Evolutionary conservation across 1,284 basidiomycete species (phyloP).

Genomic region (Cryptococcus neoformans): DNA sequence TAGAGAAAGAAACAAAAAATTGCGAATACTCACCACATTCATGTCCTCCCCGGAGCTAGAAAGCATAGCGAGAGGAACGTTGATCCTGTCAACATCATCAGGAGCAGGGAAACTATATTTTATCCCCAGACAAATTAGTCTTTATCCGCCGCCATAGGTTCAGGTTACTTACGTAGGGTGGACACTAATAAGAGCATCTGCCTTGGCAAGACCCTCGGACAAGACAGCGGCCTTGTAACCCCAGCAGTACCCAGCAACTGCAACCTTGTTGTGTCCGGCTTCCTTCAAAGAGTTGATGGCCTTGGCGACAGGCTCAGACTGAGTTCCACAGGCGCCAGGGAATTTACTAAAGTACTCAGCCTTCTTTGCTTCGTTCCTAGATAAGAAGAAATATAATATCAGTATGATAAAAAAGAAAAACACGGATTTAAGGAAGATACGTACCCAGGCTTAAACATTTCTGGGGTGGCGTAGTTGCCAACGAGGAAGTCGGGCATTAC

Average conservation of each 20-base stretch:
- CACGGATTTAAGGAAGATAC: neutral
- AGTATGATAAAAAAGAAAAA: neutral
- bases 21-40: slow-evolving; percentile 28
- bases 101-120: slow-evolving; percentile 37
- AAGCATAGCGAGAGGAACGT: slow-evolving; percentile 48
- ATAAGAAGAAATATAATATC: neutral
- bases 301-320: slow-evolving; percentile 34
- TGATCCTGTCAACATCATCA: slow-evolving; percentile 46
- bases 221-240: slow-evolving; percentile 39
- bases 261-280: slow-evolving; percentile 40
- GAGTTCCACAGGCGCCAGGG: slow-evolving; percentile 34
- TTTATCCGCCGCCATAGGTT: neutral
- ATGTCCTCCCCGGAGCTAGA: slow-evolving; percentile 51
- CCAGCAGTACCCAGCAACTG: slow-evolving; percentile 50
- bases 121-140: neutral
- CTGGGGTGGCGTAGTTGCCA: slow-evolving; percentile 43
- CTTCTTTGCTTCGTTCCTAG: slow-evolving; percentile 18
- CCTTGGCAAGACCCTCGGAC: slow-evolving; percentile 19
- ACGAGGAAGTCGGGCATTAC: slow-evolving; percentile 52
- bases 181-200: slow-evolving; percentile 33
- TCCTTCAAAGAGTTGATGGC: slow-evolving; percentile 40
- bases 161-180: slow-evolving; percentile 43
- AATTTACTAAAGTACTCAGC: slow-evolving; percentile 36
- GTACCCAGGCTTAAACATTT: slow-evolving; percentile 37
- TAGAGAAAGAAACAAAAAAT: neutral